A percentile compares a stretch with the other conserved stretches of the same genome.
Evolutionary conservation across 148 eudicot genomes (phyloP).

Genomic region (Polygonum maritimum): DNA sequence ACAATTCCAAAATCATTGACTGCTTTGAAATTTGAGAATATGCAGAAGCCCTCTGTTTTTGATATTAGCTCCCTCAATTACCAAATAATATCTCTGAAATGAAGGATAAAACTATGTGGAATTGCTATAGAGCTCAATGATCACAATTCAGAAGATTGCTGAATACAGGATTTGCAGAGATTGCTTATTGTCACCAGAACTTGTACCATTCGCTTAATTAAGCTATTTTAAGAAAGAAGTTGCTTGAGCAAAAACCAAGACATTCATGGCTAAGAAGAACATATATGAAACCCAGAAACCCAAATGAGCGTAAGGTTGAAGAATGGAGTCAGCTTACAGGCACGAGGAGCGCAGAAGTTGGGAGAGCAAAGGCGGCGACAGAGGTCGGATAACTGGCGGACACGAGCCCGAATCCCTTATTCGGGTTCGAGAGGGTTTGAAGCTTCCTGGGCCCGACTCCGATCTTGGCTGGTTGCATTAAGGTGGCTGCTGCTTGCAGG

Average conservation of each 20-base stretch:
- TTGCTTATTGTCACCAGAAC: background rate
- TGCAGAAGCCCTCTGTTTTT: no score
- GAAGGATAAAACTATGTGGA: background rate
- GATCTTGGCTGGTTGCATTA: conserved; percentile 18
- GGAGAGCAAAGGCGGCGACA: conserved; percentile 4
- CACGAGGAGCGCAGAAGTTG: background rate
- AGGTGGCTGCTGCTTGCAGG: conserved; percentile 18
- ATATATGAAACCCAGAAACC: background rate
- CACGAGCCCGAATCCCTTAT: background rate
- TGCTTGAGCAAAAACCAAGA: background rate
- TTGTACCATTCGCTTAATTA: background rate
- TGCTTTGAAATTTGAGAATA: no score
- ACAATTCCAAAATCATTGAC: background rate
- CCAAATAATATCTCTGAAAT: background rate
- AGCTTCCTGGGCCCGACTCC: conserved; percentile 10
- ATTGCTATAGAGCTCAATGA: no score
- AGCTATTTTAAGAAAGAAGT: background rate
- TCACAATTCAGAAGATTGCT: no score
- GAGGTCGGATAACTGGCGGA: background rate
- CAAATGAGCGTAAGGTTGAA: background rate
- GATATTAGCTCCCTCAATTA: no score
- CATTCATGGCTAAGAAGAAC: background rate
- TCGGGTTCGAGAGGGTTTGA: background rate
- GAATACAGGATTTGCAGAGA: no score
- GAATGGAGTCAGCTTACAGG: conserved; percentile 4